phyloP scores from a whole-genome alignment of 2,329 filamentous ascomycete genomes.

The Lasiodiplodia sp. region DNA sequence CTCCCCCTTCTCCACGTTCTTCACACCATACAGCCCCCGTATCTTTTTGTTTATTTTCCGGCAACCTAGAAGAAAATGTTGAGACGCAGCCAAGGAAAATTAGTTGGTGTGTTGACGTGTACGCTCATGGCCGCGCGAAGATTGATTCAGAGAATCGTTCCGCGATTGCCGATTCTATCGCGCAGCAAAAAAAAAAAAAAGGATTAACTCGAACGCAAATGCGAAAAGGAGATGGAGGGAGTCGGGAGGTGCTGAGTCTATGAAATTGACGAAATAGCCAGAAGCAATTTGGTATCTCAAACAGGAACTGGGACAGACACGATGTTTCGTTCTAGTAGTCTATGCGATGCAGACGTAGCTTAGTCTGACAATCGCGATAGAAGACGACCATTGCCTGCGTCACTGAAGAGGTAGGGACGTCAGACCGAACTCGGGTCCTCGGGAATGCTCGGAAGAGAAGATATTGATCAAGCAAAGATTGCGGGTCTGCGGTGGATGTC shows the following conservation, averaged over 20 bases:
- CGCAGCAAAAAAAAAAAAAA: background rate
- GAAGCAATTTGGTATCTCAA: constrained; percentile 28
- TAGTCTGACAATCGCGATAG: background rate
- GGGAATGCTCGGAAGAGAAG: constrained; percentile 7
- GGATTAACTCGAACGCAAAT: background rate
- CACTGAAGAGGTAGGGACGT: background rate
- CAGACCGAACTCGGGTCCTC: constrained; percentile 2
- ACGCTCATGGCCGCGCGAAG: constrained; percentile 2
- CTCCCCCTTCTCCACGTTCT: background rate
- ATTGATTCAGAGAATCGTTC: background rate
- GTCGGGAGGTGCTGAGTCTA: background rate
- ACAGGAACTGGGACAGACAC: background rate
- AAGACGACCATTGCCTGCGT: background rate
- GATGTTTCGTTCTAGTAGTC: background rate
- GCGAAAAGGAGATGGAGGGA: constrained; percentile 4
- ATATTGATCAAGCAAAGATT: background rate
- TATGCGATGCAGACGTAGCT: constrained; percentile 1
- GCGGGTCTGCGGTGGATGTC: background rate
- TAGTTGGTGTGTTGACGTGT: background rate
- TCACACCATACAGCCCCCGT: background rate
- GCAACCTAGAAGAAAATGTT: background rate
- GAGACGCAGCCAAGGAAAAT: constrained; percentile 10
- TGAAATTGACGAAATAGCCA: background rate
- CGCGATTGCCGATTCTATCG: constrained; percentile 12
- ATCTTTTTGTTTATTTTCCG: background rate